Percentiles rank a stretch among this genome's conserved stretches.
These are phyloP conservation scores for Aristolochia californica DNA, from an alignment of 164 flowering plant species.

Conservation along the genomic window DNA sequence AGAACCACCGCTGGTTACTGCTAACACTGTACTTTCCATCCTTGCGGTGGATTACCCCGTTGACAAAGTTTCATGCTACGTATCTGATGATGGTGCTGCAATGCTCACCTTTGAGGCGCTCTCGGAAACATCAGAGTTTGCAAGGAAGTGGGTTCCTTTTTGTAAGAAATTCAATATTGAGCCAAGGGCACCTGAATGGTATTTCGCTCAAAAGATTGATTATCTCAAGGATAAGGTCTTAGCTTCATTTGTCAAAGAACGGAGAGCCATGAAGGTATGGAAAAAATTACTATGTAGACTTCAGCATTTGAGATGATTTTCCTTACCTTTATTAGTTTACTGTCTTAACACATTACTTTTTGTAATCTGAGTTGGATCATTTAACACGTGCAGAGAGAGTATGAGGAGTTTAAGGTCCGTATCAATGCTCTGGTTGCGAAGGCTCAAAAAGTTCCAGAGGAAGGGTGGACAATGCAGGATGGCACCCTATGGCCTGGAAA, in stretches of 20 bases:
- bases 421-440: constrained; percentile 65
- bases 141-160: constrained; percentile 68
- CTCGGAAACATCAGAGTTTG: constrained; percentile 65
- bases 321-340: neutral
- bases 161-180: constrained; percentile 62
- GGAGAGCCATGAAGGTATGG: constrained; percentile 63
- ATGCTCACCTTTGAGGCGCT: constrained; percentile 67
- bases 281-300: neutral
- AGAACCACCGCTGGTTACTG: constrained; percentile 63
- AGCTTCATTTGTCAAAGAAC: constrained; percentile 57
- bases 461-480: constrained; percentile 79
- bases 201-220: constrained; percentile 57
- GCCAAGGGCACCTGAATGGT: constrained; percentile 66
- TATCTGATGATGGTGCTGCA: constrained; percentile 78
- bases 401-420: constrained; percentile 68
- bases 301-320: too few species aligned
- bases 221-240: constrained; percentile 53
- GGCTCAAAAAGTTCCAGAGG: constrained; percentile 65
- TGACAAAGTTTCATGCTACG: constrained; percentile 61
- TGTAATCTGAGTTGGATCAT: neutral
- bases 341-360: neutral
- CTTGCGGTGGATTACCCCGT: constrained; percentile 70
- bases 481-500: constrained; percentile 82
- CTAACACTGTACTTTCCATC: constrained; percentile 67
- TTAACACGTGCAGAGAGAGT: constrained; percentile 46